A percentile compares a stretch with the other conserved stretches of the same genome.
Conservation (phyloP, 1,284 basidiomycete species). For the Meira miltonrushii region DNA sequence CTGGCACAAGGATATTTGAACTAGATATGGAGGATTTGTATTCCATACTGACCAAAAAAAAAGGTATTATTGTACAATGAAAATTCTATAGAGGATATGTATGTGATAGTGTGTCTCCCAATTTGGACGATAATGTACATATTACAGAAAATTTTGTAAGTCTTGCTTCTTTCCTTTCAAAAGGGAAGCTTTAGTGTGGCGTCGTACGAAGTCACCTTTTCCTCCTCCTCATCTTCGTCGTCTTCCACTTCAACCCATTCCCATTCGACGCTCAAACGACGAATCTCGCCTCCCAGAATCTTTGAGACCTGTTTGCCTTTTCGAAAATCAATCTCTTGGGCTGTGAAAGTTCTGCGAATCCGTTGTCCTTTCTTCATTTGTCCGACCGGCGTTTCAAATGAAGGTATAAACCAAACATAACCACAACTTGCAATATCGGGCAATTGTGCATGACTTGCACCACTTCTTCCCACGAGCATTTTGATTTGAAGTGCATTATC, state of each 20-base stretch:
- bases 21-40: neutral
- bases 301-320: constrained; percentile 28
- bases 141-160: neutral
- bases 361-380: constrained; percentile 13
- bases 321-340: constrained; percentile 50
- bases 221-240: constrained; percentile 6
- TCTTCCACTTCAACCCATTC: constrained; percentile 30
- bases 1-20: constrained; percentile 65
- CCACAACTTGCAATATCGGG: constrained; percentile 48
- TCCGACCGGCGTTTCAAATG: constrained; percentile 37
- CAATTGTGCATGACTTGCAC: constrained; percentile 43
- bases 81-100: neutral
- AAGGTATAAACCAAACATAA: constrained; percentile 51
- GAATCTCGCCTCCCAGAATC: constrained; percentile 27
- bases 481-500: constrained; percentile 50
- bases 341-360: constrained; percentile 23
- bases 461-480: constrained; percentile 46
- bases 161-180: neutral
- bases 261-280: constrained; percentile 45
- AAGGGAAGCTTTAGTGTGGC: neutral
- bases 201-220: neutral
- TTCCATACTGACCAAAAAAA: neutral
- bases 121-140: neutral
- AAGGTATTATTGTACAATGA: neutral
- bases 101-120: too few relatives aligned